Base-by-base conservation (phyloP, 106 monocot genomes). In the Acorus calamus region DNA sequence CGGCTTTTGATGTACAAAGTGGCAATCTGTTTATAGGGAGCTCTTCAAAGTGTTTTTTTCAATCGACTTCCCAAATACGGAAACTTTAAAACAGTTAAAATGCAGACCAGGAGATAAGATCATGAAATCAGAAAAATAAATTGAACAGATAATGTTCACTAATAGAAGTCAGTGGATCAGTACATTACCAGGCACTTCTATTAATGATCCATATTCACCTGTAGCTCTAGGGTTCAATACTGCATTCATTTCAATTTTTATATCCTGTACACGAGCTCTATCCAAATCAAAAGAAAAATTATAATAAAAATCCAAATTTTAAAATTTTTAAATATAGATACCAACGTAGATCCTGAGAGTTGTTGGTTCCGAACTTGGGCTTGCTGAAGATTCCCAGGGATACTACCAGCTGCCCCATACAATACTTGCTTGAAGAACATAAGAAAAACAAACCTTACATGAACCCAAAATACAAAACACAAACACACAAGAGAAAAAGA, bases 161-260 rank as follows among this genome's bases (percentile, higher is more conserved):
- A 28, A 28, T 28, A 28, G 28, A 28, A 28, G 28, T 28, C 0
- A 28, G 28, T 28, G 28, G 28, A 28, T 28, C 28, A 28, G 28
- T 28, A 28, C 28, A 14, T 5, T 77, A 94, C 93, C 93, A 75
- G 82, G 89, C 53, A 82, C 69, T 56, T 90, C 94, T 59, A 82
- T 83, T 54, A 90, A 76, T 59, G 94, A 83, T 13, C 78, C 90
- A 75, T 96, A 89, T 76, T 77, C 70, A 59, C 70, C 84, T 10
- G 74, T 63, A 60, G 82, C 72, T 79, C 94, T 84, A 6, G 86
- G 74, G 61, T 78, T 84, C 78, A 94, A 56, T 46, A 82, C 62
- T 14, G 84, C 73, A 80, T 78, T 96, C 6, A 80, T 84, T 76
- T 96, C 94, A 58, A 68, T 65, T 71, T 96, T 96, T 11, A 96